Evolutionary conservation across 192 early-diverging fungal species (phyloP).

Genomic region (Coemansia sp.): DNA sequence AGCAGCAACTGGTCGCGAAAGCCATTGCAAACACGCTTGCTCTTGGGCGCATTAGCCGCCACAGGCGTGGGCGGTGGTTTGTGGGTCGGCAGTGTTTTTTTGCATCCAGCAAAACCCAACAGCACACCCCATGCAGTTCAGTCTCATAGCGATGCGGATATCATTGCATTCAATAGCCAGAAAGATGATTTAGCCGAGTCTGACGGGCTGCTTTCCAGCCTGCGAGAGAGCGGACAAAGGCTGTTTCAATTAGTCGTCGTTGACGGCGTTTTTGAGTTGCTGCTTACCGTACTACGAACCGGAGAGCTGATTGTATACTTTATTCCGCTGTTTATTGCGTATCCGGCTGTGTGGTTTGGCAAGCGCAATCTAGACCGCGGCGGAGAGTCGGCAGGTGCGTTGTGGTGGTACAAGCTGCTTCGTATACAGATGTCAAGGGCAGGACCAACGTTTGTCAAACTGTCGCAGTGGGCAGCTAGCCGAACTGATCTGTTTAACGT

Average conservation of each 20-base stretch:
- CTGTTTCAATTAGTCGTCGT: slow-evolving; percentile 12
- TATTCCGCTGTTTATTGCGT: slow-evolving; percentile 61
- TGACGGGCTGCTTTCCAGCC: background rate
- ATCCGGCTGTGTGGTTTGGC: slow-evolving; percentile 63
- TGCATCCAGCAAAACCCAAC: background rate
- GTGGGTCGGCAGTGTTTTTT: background rate
- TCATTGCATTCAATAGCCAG: background rate
- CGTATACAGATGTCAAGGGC: slow-evolving; percentile 77
- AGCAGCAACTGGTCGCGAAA: background rate
- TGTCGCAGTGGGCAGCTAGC: slow-evolving; percentile 93
- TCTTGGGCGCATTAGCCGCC: background rate
- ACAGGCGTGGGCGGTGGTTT: background rate
- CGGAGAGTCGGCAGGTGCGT: slow-evolving; percentile 56
- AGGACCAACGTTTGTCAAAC: slow-evolving; percentile 95
- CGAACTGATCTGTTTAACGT: slow-evolving; percentile 81
- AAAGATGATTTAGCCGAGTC: background rate
- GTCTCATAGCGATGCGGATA: background rate
- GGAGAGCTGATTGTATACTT: slow-evolving; percentile 64
- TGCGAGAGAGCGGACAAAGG: background rate
- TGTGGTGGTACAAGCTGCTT: slow-evolving; percentile 86
- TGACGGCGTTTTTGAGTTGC: slow-evolving; percentile 21
- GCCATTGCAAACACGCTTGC: background rate
- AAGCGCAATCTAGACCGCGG: slow-evolving; percentile 36
- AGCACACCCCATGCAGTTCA: background rate
- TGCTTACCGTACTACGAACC: slow-evolving; percentile 53